A percentile compares a stretch with the other conserved stretches of the same genome.
Evolutionary conservation across 1,284 basidiomycete genomes (phyloP).

Genomic region (Leccinum pseudoinsigne): DNA sequence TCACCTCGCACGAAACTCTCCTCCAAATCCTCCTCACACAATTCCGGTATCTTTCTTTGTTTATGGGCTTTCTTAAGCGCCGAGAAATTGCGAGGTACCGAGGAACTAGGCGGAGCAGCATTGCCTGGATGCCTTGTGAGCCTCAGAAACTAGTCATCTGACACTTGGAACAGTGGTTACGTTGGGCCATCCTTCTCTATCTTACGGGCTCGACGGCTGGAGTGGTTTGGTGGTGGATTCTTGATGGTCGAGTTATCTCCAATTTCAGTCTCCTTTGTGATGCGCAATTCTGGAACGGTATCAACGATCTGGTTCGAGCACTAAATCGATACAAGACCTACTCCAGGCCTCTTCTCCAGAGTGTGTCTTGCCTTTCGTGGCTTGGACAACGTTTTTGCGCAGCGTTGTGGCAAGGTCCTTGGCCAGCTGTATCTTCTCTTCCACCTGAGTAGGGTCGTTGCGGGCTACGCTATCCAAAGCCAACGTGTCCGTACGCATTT

Average conservation of each 20-base stretch:
- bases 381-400: constrained; percentile 74
- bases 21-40: constrained; percentile 71
- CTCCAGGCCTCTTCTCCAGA: constrained; percentile 54
- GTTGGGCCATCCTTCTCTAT: constrained; percentile 36
- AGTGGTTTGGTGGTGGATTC: constrained; percentile 42
- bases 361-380: constrained; percentile 39
- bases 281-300: constrained; percentile 48
- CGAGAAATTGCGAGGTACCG: constrained; percentile 51
- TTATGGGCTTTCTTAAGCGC: constrained; percentile 68
- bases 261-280: constrained; percentile 71
- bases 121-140: constrained; percentile 39
- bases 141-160: constrained; percentile 27
- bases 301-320: constrained; percentile 4
- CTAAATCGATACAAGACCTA: constrained; percentile 33
- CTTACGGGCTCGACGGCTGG: constrained; percentile 47
- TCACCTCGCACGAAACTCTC: constrained; percentile 77
- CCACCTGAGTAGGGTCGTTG: constrained; percentile 48
- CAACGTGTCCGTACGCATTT: constrained; percentile 54
- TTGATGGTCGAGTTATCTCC: constrained; percentile 75
- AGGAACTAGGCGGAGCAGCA: constrained; percentile 40
- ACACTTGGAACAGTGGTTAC: constrained; percentile 30
- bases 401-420: constrained; percentile 67
- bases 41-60: constrained; percentile 58
- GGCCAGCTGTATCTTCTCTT: constrained; percentile 54
- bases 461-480: constrained; percentile 43